Percentiles rank a stretch among this genome's conserved stretches.
Conservation (phyloP, 768 basidiomycete species). For the Russula ochroleuca region DNA sequence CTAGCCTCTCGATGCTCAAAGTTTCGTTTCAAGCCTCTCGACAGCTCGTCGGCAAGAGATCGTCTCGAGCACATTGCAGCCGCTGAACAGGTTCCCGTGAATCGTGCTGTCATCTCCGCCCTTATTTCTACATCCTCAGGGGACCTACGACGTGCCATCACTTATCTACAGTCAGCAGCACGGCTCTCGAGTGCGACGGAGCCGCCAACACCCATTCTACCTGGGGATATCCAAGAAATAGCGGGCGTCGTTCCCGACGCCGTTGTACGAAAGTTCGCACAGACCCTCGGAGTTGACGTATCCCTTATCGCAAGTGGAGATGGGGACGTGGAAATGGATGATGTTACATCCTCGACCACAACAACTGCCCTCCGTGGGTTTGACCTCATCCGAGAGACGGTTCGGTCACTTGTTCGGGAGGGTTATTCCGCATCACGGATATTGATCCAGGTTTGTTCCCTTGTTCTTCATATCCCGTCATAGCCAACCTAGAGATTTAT, state of each 20-base stretch:
- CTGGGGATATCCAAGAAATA: constrained; percentile 88
- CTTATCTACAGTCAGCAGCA: constrained; percentile 93
- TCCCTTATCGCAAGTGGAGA: constrained; percentile 35
- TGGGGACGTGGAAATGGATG: constrained; percentile 48
- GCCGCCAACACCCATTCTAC: constrained; percentile 70
- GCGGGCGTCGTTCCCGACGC: constrained; percentile 86
- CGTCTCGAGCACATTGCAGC: constrained; percentile 78
- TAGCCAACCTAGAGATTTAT: constrained; percentile 26
- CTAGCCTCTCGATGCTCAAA: constrained; percentile 98
- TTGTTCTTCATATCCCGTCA: constrained; percentile 28
- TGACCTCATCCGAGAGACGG: constrained; percentile 60
- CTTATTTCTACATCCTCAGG: constrained; percentile 82
- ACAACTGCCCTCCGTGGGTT: constrained; percentile 44
- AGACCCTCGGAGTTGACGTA: constrained; percentile 67
- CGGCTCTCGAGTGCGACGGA: constrained; percentile 72
- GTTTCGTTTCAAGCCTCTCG: constrained; percentile 95
- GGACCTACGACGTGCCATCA: constrained; percentile 94
- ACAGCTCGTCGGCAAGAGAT: constrained; percentile 64
- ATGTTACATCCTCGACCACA: constrained; percentile 23
- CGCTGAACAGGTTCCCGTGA: constrained; percentile 61
- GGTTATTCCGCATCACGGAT: constrained; percentile 93
- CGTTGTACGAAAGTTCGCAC: constrained; percentile 65
- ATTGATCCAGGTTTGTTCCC: constrained; percentile 66
- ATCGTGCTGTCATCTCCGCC: constrained; percentile 56
- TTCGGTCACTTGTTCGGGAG: constrained; percentile 73